Conservation (phyloP, 148 eudicot genomes). For the Oxyria digyna region DNA sequence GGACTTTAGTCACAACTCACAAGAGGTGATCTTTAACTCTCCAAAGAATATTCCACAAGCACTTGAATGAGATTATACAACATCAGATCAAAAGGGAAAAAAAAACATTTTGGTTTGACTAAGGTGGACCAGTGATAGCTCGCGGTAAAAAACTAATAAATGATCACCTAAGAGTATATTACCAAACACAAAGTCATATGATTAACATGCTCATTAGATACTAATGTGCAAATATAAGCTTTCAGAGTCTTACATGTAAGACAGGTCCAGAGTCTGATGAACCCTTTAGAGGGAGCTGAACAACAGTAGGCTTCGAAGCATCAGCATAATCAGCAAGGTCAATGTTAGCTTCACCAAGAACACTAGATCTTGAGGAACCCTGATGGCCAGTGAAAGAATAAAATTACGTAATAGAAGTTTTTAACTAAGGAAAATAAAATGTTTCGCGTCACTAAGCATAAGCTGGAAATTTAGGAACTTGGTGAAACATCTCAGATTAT, state of each 20-base stretch:
- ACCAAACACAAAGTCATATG: neutral
- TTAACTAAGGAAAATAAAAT: neutral
- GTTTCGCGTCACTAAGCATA: neutral
- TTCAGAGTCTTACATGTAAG: conserved; percentile 56
- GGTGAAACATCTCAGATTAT: neutral
- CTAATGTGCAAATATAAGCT: neutral
- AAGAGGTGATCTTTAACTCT: neutral
- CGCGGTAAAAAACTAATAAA: neutral
- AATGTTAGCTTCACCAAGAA: conserved; percentile 89
- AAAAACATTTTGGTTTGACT: neutral
- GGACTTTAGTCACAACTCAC: neutral
- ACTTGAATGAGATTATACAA: neutral
- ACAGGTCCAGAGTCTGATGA: conserved; percentile 73
- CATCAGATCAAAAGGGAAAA: neutral
- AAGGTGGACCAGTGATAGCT: neutral
- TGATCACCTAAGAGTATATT: neutral
- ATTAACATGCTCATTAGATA: neutral
- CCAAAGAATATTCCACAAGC: neutral
- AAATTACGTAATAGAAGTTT: neutral
- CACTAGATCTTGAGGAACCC: conserved; percentile 92
- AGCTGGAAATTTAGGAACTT: neutral
- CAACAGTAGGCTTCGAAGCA: conserved; percentile 64
- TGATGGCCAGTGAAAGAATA: conserved; percentile 16
- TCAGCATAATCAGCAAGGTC: conserved; percentile 89
- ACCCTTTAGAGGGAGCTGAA: conserved; percentile 75